Evolutionary conservation across 805 yeast species (phyloP).

Genomic region (Cyberlindnera samutprakarnensis): DNA sequence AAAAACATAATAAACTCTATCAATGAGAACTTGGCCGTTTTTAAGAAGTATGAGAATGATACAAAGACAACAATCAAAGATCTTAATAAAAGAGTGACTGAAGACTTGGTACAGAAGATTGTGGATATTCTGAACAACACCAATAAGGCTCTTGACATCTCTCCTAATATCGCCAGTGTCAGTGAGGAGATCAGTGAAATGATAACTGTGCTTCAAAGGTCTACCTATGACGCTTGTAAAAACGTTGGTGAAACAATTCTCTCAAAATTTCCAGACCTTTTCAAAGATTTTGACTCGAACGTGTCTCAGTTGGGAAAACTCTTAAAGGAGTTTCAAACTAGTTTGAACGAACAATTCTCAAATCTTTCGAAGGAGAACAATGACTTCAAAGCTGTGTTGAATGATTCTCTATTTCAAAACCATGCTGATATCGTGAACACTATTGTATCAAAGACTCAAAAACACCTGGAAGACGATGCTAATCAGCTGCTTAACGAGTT

Average conservation of each 20-base stretch:
- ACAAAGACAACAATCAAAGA: conserved; percentile 13
- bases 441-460: conserved; percentile 9
- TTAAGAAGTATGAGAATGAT: conserved; percentile 18
- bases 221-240: conserved; percentile 17
- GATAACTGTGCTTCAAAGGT: conserved; percentile 10
- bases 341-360: conserved; percentile 15
- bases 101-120: conserved; percentile 3
- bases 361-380: conserved; percentile 20
- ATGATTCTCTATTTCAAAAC: conserved; percentile 19
- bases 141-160: background rate
- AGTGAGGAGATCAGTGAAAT: conserved; percentile 10
- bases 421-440: conserved; percentile 13
- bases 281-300: conserved; percentile 15
- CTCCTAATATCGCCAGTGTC: conserved; percentile 4
- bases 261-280: conserved; percentile 15
- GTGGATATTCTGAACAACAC: conserved; percentile 1
- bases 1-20: conserved; percentile 24
- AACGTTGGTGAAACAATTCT: conserved; percentile 17
- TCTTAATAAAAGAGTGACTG: conserved; percentile 8
- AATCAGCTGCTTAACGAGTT: conserved; percentile 13
- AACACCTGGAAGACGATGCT: conserved; percentile 16
- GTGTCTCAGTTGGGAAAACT: conserved; percentile 7
- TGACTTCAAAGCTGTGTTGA: conserved; percentile 12
- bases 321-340: conserved; percentile 6
- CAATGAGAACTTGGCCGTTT: conserved; percentile 20